Conservation (phyloP, 2,329 filamentous ascomycete genomes). For the Sporothrix phasma region DNA sequence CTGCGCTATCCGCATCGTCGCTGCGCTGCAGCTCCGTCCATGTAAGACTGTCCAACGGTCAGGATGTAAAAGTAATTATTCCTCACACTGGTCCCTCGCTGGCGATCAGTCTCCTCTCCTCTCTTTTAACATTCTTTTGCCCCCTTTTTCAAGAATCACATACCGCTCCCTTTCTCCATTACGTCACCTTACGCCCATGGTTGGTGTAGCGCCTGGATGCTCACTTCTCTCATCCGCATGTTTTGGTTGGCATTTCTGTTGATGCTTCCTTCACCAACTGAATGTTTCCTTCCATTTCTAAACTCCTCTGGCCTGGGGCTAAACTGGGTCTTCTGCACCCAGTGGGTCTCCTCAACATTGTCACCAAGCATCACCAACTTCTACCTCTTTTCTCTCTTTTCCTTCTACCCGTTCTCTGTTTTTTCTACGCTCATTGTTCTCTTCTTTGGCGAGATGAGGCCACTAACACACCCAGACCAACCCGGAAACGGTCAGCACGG, state of each 20-base stretch:
- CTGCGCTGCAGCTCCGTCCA: no score
- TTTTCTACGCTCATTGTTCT: not conserved
- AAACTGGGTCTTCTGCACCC: not conserved
- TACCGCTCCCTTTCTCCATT: no score
- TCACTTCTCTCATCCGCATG: not conserved
- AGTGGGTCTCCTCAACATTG: not conserved
- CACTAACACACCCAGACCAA: slow-evolving; percentile 45
- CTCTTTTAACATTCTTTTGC: not conserved
- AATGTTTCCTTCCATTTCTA: not conserved
- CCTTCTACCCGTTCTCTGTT: not conserved
- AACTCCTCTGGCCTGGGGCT: not conserved
- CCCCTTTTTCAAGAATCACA: no score
- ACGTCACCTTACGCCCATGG: no score
- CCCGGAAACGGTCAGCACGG: slow-evolving; percentile 79
- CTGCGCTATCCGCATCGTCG: no score
- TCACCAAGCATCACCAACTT: not conserved
- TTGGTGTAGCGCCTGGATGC: not conserved
- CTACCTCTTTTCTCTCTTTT: not conserved
- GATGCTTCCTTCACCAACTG: not conserved
- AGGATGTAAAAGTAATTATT: no score
- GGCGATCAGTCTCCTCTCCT: not conserved
- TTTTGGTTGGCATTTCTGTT: not conserved
- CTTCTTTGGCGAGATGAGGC: no score
- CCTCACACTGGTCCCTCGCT: no score
- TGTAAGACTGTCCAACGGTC: no score